phyloP scores from a whole-genome alignment of 305 asterid genomes.

The Rubia peregrina region DNA sequence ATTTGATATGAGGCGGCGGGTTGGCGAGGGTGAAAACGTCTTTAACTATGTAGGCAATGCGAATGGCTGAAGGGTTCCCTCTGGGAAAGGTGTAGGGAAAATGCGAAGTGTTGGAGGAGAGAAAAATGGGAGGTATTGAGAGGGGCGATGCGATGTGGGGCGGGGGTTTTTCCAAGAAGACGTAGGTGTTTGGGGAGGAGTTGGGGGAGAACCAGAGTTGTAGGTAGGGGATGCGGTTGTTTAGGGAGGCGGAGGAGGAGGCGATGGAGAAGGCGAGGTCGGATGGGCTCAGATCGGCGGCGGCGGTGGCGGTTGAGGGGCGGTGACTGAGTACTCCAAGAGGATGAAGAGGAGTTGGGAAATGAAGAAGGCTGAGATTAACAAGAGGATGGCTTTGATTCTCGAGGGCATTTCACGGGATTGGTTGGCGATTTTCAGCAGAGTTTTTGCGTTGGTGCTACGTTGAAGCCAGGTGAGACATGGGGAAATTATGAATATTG shows the following conservation, averaged over 20 bases:
- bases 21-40: conserved; percentile 40
- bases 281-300: conserved; percentile 26
- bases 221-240: conserved; percentile 48
- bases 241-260: conserved; percentile 50
- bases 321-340: conserved; percentile 34
- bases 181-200: conserved; percentile 44
- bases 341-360: conserved; percentile 37
- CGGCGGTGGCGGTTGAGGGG: conserved; percentile 21
- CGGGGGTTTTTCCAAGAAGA: conserved; percentile 44
- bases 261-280: conserved; percentile 51
- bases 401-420: conserved; percentile 35
- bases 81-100: conserved; percentile 34
- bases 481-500: not conserved
- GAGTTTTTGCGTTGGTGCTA: not conserved
- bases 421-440: not conserved
- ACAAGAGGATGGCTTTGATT: conserved; percentile 44
- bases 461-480: not conserved
- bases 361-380: conserved; percentile 46
- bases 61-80: conserved; percentile 47
- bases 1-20: conserved; percentile 29
- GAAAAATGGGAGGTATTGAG: conserved; percentile 37
- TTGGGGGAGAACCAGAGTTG: conserved; percentile 62
- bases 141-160: conserved; percentile 17
- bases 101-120: conserved; percentile 32
- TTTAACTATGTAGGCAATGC: conserved; percentile 56